Evolutionary conservation across 2,329 filamentous ascomycete species (phyloP).

Genomic region (Metarhizium album): DNA sequence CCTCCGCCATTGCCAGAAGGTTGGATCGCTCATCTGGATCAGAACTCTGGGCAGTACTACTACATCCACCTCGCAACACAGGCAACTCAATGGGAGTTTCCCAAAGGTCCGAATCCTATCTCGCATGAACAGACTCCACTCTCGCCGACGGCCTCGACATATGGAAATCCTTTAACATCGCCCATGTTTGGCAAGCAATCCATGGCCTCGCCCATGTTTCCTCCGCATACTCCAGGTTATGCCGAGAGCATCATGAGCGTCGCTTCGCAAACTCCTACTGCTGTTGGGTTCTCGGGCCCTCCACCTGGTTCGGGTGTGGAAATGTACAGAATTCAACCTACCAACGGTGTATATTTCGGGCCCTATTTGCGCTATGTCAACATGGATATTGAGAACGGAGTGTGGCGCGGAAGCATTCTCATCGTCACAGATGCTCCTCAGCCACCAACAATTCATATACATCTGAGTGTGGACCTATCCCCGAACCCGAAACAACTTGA

Average conservation of each 20-base stretch:
- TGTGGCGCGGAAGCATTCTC: constrained; percentile 90
- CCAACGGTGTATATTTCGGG: constrained; percentile 96
- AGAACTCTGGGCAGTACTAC: constrained; percentile 95
- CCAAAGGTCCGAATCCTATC: constrained; percentile 85
- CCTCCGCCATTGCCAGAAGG: constrained; percentile 92
- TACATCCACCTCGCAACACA: constrained; percentile 95
- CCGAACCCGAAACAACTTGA: constrained; percentile 85
- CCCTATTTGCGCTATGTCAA: constrained; percentile 93
- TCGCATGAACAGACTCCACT: constrained; percentile 72
- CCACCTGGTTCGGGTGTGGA: constrained; percentile 82
- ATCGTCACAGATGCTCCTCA: constrained; percentile 85
- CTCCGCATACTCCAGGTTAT: constrained; percentile 74
- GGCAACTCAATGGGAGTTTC: constrained; percentile 97
- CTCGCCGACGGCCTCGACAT: constrained; percentile 70
- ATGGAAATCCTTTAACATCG: constrained; percentile 62
- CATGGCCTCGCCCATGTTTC: constrained; percentile 70
- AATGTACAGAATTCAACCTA: constrained; percentile 85
- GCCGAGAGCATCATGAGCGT: constrained; percentile 80
- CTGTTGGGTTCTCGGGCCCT: constrained; percentile 79
- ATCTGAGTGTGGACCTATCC: constrained; percentile 80
- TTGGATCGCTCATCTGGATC: constrained; percentile 95
- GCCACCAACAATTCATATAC: constrained; percentile 91
- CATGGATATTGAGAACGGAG: constrained; percentile 84
- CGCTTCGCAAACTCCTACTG: constrained; percentile 60
- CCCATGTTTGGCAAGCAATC: constrained; percentile 48